Base-by-base conservation (phyloP, 345 rosid genomes). In the Corchorus capsularis region DNA sequence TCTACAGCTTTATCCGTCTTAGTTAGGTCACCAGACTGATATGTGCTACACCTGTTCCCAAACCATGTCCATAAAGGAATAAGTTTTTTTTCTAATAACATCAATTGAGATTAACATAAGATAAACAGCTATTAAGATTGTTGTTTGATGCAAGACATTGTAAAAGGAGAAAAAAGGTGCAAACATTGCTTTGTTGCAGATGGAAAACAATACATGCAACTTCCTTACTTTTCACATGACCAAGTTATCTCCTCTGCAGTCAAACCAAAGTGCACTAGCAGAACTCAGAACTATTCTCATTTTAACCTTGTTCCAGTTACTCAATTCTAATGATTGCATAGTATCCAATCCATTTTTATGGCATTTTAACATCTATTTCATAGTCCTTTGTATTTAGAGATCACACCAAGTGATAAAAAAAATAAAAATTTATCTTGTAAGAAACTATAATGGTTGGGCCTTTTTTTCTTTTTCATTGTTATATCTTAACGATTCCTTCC, bases 1-100 rank as follows among this genome's bases (percentile, higher is more conserved):
- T 96, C 99, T 17, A 96, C 93, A 27, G 98, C 97, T 88, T 94
- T 94, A 8, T 92, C 97, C 57, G 97, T 82, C 79, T 88, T 94
- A 54, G 89, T 85, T 87, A 96, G 81, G 82, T 92, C 97, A 57
- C 98, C 98, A 3, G 91, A 87, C 71, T 94, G 98, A 80, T 82
- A 81, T 45, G 88, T 90, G 89, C 99, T 94, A 86, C 99, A 96
- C 77, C 99, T 96, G 84, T 82, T 88, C 72, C 79, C 69, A 82
- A 65, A 62, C 39, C 64, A 69, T 37, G 59, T 66, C 67, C 49
- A 46, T 11, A 77, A 16, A 50, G 49, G 62, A 73, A 77, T 74
- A 41, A 79, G 76, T 17, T 76, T 50, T 20, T 27, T 27, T 27
- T 27, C 27, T 62, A 75, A 49, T 50, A 73, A 45, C 46, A 73